Evolutionary conservation across 768 basidiomycete species (phyloP), one percentile per base, ranked within the genome.

Genomic region (Boletus tomentosulus): DNA sequence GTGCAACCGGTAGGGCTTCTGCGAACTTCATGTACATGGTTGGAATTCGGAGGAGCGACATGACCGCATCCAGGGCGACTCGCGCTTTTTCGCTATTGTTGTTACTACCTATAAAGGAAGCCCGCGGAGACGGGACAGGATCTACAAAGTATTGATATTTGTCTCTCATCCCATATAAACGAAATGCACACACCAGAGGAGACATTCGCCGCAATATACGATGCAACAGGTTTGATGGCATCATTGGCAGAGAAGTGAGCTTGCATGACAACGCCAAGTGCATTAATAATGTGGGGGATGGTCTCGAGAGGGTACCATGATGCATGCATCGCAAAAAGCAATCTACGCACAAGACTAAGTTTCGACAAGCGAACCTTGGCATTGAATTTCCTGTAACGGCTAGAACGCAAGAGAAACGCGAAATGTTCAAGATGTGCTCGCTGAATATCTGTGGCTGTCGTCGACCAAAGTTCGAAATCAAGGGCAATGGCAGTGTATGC

Each of bases 381-480:
- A 65, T 95, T 97, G 75, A 92, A 97, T 34, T 78, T 77, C 51
- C 79, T 80, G 66, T 87, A 86, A 51, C 84, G 82, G 59, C 90
- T 94, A 2, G 80, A 76, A 48, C 80, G 73, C 15, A 96, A 67
- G 16, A 97, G 80, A 13, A 83, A 87, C 6, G 78, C 69, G 64
- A 96, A 94, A 65, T 96, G 93, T 46, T 88, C 86, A 0, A 95
- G 74, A 60, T 93, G 86, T 12, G 84, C 79, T 4, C 77, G 77
- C 61, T 92, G 89, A n/a, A 97, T 83, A 46, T 90, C 89, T 16
- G 74, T 64, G 4, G 76, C 76, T 0, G 88, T 84, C 31, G 73
- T 78, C 0, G 89, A 83, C 95, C 95, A 98, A 11, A 97, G 82
- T 48, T 92, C 86, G 57, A 98, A 91, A 62, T 96, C 92, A 1